Percentiles rank a stretch among this genome's conserved stretches.
phyloP scores from a whole-genome alignment of 164 flowering plant species.

The Hamamelis virginiana region DNA sequence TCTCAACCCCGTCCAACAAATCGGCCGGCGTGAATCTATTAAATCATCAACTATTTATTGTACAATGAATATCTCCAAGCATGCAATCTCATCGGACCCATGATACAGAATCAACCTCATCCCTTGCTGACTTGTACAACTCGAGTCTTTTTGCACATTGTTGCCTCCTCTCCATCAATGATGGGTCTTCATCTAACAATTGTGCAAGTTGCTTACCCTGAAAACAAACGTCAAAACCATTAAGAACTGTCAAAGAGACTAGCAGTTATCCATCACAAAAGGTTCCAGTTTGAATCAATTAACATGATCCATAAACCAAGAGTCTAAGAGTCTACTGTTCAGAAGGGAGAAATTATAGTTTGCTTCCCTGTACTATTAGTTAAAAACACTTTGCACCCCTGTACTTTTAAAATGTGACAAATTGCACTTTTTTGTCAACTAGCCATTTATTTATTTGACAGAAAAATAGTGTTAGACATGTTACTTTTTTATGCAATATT shows the following conservation, averaged over 20 bases:
- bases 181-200: constrained; percentile 84
- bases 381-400: no score
- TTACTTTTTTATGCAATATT: no score
- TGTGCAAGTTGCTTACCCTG: constrained; percentile 72
- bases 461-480: no score
- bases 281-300: not conserved
- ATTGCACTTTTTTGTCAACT: no score
- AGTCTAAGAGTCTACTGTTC: no score
- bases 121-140: constrained; percentile 82
- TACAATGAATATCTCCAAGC: not conserved
- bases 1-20: constrained; percentile 19
- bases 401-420: no score
- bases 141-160: constrained; percentile 86
- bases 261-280: not conserved
- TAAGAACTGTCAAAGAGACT: not conserved
- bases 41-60: not conserved
- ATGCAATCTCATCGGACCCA: constrained; percentile 51
- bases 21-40: not conserved
- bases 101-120: constrained; percentile 80
- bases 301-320: no score
- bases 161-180: constrained; percentile 75
- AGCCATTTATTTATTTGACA: no score
- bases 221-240: not conserved
- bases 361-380: no score
- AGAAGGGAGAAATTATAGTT: no score